A percentile compares a stretch with the other conserved stretches of the same genome.
phyloP scores from a whole-genome alignment of 148 eudicot genomes.

The Arbutus unedo region DNA sequence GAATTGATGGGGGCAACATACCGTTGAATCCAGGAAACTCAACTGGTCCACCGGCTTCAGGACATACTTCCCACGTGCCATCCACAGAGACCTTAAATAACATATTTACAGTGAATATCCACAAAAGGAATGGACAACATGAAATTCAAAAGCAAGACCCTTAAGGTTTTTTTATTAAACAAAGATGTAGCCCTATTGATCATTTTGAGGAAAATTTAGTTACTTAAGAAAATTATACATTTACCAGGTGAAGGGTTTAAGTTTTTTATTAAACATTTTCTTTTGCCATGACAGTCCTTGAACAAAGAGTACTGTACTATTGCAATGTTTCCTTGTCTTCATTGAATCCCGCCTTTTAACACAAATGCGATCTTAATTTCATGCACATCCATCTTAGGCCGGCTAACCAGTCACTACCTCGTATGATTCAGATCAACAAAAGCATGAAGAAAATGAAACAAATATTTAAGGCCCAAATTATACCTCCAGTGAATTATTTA shows the following conservation, averaged over 20 bases:
- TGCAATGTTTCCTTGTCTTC: neutral
- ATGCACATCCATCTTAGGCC: neutral
- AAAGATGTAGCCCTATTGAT: neutral
- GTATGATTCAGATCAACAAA: neutral
- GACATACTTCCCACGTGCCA: conserved; percentile 85
- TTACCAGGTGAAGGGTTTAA: too few species aligned
- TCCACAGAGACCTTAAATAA: conserved; percentile 77
- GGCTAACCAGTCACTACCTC: neutral
- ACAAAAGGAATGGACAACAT: neutral
- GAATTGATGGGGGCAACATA: conserved; percentile 20
- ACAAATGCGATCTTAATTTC: neutral
- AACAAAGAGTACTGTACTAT: neutral
- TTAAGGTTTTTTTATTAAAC: neutral
- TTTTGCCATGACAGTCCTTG: too few species aligned
- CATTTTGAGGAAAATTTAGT: neutral
- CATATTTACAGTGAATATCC: neutral
- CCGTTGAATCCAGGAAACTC: conserved; percentile 88
- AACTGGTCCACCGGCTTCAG: conserved; percentile 79
- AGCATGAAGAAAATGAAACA: neutral
- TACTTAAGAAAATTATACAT: neutral
- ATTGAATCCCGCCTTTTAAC: neutral
- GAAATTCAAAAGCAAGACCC: neutral
- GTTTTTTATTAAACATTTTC: too few species aligned
- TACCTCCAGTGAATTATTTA: conserved; percentile 80
- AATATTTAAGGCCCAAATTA: neutral